phyloP scores from a whole-genome alignment of 73 alveolate species.

The Blepharisma stoltei region DNA sequence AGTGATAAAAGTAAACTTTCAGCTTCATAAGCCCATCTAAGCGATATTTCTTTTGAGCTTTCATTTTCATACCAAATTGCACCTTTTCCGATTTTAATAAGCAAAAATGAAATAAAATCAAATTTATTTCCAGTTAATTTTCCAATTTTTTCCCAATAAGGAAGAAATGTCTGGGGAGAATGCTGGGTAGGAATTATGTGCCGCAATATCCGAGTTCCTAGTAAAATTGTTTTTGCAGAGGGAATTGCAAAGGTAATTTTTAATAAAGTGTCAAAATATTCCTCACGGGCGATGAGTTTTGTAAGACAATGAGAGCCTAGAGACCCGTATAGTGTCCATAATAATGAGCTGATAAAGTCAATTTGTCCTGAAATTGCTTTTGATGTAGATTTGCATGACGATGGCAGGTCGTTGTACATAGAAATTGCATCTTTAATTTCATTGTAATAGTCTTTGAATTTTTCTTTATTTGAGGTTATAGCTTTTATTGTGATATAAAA shows the following conservation, averaged over 20 bases:
- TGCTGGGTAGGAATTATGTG: neutral
- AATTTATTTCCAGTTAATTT: neutral
- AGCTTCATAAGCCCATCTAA: conserved; percentile 2
- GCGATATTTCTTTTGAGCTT: neutral
- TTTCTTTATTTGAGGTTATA: neutral
- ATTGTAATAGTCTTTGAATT: neutral
- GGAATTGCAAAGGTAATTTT: conserved; percentile 5
- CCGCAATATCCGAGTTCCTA: neutral
- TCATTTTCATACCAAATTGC: neutral
- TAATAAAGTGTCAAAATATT: neutral
- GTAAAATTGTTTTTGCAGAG: neutral
- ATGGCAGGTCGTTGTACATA: conserved; percentile 7
- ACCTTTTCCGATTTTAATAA: conserved; percentile 5
- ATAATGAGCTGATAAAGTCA: conserved; percentile 2
- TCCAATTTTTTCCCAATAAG: neutral
- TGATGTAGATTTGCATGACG: neutral
- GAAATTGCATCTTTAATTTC: neutral
- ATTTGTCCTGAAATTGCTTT: neutral
- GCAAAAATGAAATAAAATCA: neutral
- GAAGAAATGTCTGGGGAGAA: conserved; percentile 1
- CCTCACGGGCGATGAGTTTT: neutral
- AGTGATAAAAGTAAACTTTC: conserved; percentile 11
- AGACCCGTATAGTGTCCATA: neutral
- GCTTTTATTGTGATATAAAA: neutral
- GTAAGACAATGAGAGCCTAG: conserved; percentile 7